Base-by-base conservation (phyloP, 176 grass and related monocot species). In the Hordeum marinum region DNA sequence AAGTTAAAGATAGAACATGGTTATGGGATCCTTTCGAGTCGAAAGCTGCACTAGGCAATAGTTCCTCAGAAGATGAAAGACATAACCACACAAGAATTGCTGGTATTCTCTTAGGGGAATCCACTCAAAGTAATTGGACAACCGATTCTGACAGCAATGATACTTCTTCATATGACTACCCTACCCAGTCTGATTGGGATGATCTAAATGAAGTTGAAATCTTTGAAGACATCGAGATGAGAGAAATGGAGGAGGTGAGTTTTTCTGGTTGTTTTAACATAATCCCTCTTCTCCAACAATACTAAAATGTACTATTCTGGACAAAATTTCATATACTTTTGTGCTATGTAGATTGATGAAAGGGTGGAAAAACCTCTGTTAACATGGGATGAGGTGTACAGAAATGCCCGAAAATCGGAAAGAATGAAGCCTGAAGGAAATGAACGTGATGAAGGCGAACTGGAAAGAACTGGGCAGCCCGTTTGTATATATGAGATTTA, bases 341-440 rank as follows among this genome's bases (percentile, higher is more conserved):
- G 80, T 84, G 26, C 68, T 54, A 81, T 86, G 32, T 72, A 99
- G 96, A 87, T 99, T 79, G 91, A 95, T 74, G 93, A 96, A 92
- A 99, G 96, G 86, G 86, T 91, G 68, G 93, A 99, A 84, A 94
- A 43, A 84, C 82, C 91, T 83, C 75, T 86, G 57, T 89, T 85
- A 89, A 92, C 96, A 78, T 99, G 96, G 96, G 96, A 99, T 87
- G 93, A 87, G 70, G 96, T 99, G 72, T 94, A 99, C 71, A 91
- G 79, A 75, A 96, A 88, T 77, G 87, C 96, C 78, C 83, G 88
- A 54, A 96, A 89, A 89, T 89, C 93, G 32, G 96, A 99, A 88
- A 96, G 94, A 76, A 79, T 91, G 79, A 98, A 92, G 66, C 55
- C 88, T 27, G 91, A 92, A 86, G 85, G 88, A 88, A 87, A 92